Base-by-base conservation (phyloP, 73 alveolate genomes). In the Effrenium voratum region DNA sequence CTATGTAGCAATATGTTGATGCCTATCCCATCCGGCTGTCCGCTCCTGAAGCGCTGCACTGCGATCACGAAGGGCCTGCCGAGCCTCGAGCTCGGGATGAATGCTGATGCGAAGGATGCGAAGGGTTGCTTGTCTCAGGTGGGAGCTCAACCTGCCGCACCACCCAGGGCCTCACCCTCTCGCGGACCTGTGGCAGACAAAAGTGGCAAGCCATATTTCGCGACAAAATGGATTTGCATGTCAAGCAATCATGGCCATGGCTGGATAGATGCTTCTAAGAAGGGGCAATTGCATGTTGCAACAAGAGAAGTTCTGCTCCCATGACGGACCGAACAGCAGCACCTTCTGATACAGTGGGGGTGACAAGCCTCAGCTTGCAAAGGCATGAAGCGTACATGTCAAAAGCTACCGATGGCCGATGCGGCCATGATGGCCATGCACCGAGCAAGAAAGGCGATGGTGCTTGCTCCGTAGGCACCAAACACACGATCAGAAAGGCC, bases 151-250 rank as follows among this genome's bases (percentile, higher is more conserved):
- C 97, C 76, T 90, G 97, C 22, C 41, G 57, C 30, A 90, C 97
- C 10, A 90, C 97, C 97, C 97, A 90, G 76, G 97, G 97, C 43
- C 97, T 86, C 52, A 90, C 87, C 87, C 46, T 90, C 43, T 90
- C 97, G 55, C 97, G 85, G 5, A 90, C 97, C 97, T 76, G 60
- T 2, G 22, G 41, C 24, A 22, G 57, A 40, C 41, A 28, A 34
- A 30, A 19, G 10, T 68, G 44, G 19, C 47, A 4, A 68, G 22
- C 47, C 26, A 32, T 13, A 34, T 68, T 22, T 3, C 13, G 26
- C 45, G 82, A 12, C 82, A 22, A 70, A 12, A 19, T 19, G n/a
- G n/a, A 32, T 32, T 2, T 73, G 83, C 41, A 63, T 63, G 76
- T 63, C n/a, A n/a, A 36, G 63, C 63, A 52, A 45, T 15, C 38